Conservation (phyloP, 495 filamentous ascomycete species). For the Physcia stellaris region DNA sequence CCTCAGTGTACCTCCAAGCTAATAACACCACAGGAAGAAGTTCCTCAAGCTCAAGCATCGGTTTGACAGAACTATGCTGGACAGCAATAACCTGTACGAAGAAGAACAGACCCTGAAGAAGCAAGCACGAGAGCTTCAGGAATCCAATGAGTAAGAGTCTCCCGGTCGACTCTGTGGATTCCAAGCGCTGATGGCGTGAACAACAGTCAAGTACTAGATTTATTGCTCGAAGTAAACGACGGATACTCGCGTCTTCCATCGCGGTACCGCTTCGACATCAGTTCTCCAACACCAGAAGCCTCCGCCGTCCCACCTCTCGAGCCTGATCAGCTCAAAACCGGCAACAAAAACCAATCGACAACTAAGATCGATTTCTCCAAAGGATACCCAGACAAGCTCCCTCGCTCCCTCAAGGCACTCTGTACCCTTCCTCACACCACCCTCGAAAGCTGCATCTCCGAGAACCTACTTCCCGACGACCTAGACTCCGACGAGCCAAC, state of each 20-base stretch:
- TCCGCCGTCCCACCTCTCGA: slow-evolving; percentile 25
- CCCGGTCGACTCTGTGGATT: neutral
- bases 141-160: slow-evolving; percentile 62
- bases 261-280: slow-evolving; percentile 52
- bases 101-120: slow-evolving; percentile 65
- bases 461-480: slow-evolving; percentile 14
- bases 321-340: slow-evolving; percentile 16
- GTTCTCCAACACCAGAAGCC: slow-evolving; percentile 28
- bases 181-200: slow-evolving; percentile 10
- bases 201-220: slow-evolving; percentile 60
- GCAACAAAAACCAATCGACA: slow-evolving; percentile 22
- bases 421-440: slow-evolving; percentile 3
- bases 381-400: slow-evolving; percentile 29
- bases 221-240: slow-evolving; percentile 73
- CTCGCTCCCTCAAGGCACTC: slow-evolving; percentile 9
- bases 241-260: slow-evolving; percentile 59
- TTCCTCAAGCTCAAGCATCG: slow-evolving; percentile 81
- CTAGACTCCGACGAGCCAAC: slow-evolving; percentile 6
- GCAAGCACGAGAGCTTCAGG: slow-evolving; percentile 62
- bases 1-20: no score
- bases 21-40: slow-evolving; percentile 86
- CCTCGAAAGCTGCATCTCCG: slow-evolving; percentile 1
- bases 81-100: slow-evolving; percentile 62
- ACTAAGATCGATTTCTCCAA: slow-evolving; percentile 22
- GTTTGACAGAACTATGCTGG: slow-evolving; percentile 72